phyloP scores from a whole-genome alignment of 768 basidiomycete genomes.

The Xerocomus spinulosus region DNA sequence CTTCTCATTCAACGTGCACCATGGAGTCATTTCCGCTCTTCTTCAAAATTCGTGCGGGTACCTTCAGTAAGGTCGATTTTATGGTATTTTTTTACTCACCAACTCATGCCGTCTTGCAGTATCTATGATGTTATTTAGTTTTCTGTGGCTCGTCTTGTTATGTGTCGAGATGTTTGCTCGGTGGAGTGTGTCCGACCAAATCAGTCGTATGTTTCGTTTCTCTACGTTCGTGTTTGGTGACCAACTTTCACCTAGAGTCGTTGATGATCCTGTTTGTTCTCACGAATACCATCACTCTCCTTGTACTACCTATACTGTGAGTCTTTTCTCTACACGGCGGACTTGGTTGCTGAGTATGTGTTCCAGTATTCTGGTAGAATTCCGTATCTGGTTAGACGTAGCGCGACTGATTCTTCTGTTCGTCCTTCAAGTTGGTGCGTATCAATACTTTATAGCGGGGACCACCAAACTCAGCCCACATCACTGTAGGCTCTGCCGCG shows the following conservation, averaged over 20 bases:
- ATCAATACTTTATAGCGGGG: not conserved
- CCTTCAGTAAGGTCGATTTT: slow-evolving; percentile 25
- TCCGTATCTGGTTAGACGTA: slow-evolving; percentile 51
- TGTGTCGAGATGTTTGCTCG: slow-evolving; percentile 43
- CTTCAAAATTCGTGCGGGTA: slow-evolving; percentile 26
- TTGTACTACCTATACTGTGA: slow-evolving; percentile 43
- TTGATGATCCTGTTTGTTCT: slow-evolving; percentile 44
- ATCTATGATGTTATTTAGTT: slow-evolving; percentile 39
- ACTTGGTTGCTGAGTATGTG: not conserved
- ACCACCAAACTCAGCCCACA: not conserved
- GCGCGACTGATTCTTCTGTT: slow-evolving; percentile 46
- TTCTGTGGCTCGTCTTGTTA: slow-evolving; percentile 47
- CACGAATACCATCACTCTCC: slow-evolving; percentile 35
- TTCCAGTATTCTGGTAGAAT: slow-evolving; percentile 41
- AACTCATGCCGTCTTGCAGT: slow-evolving; percentile 28
- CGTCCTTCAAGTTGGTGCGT: slow-evolving; percentile 44
- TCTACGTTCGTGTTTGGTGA: not conserved
- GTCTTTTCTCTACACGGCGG: slow-evolving; percentile 15
- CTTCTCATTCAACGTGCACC: not conserved
- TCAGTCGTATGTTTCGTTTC: slow-evolving; percentile 39
- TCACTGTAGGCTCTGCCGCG: slow-evolving; percentile 37
- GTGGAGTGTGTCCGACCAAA: slow-evolving; percentile 41
- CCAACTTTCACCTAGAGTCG: slow-evolving; percentile 19
- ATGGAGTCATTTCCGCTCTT: slow-evolving; percentile 32
- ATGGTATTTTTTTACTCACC: not conserved